These are phyloP conservation scores for Ganoderma sp. DNA, from an alignment of 1,284 basidiomycete species.

Conservation along the genomic window DNA sequence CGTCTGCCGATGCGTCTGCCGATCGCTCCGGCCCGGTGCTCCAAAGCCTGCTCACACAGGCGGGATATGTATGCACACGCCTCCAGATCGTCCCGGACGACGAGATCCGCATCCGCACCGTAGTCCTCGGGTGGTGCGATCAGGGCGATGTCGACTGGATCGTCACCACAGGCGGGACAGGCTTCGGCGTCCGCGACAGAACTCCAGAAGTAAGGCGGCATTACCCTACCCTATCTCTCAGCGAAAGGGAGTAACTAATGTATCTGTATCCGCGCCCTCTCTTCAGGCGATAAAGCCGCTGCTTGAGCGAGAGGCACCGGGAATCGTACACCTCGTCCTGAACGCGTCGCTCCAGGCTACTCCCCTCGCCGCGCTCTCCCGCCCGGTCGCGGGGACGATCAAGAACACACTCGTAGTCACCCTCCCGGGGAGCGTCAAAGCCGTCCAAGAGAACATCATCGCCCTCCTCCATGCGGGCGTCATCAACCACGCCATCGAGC, in stretches of 20 bases:
- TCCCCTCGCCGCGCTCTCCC: conserved; percentile 80
- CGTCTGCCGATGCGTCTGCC: conserved; percentile 52
- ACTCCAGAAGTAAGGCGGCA: conserved; percentile 74
- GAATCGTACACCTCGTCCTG: conserved; percentile 80
- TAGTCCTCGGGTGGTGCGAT: conserved; percentile 54
- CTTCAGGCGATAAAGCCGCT: conserved; percentile 71
- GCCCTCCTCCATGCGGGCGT: conserved; percentile 64
- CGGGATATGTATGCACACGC: conserved; percentile 47
- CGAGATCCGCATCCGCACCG: conserved; percentile 52
- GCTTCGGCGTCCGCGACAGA: conserved; percentile 78
- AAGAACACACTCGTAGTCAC: conserved; percentile 73
- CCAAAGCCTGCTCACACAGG: conserved; percentile 51
- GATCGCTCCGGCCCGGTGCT: conserved; percentile 74
- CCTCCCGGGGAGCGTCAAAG: conserved; percentile 85
- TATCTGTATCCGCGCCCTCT: too few relatives aligned
- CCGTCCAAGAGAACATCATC: conserved; percentile 79
- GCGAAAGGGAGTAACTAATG: too few relatives aligned
- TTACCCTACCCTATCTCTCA: too few relatives aligned
- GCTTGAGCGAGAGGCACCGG: conserved; percentile 76
- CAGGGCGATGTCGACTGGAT: conserved; percentile 66
- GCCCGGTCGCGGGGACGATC: conserved; percentile 80
- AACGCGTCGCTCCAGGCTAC: conserved; percentile 75
- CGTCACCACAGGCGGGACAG: conserved; percentile 86
- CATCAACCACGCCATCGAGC: conserved; percentile 75
- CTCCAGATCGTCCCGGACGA: conserved; percentile 67